Base-by-base conservation (phyloP, 2,329 filamentous ascomycete genomes). In the Neofusicoccum umdonicola region DNA sequence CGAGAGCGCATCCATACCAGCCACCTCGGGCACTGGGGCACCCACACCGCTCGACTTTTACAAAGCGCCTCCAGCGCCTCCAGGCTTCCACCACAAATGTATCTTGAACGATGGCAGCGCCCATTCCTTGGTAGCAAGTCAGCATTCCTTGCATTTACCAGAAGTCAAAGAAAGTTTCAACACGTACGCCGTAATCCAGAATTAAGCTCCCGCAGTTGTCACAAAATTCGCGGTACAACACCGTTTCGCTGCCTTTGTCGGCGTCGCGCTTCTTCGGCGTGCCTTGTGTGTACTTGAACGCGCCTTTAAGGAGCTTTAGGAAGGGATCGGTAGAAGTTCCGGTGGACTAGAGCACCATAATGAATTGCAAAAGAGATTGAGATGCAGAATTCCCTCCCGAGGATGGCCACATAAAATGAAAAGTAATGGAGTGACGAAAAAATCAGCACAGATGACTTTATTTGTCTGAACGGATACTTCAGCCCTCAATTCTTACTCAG, bases 31-130 rank as follows among this genome's bases (percentile, higher is more conserved):
- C 64, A 73, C 63, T n/a, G n/a, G n/a, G n/a, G n/a, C n/a, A n/a
- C n/a, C 71, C 72, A 72, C 7, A 37, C 63, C 34, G 66, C 67
- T 41, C 70, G 48, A 15, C 67, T 62, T 31, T 66, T 89, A 75
- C 90, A 96, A 76, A 88, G 96, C 8, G 67, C 67, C 11, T 68
- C 64, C 0, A 69, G 66, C 19, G 73, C 69, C 54, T 73, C 72
- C 4, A 75, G 64, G 3, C 66, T 69, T 1, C 72, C 72, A 1
- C 70, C 64, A 7, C 63, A 45, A 39, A 74, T 67, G 42, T 71
- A 71, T 6, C 72, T 67, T 19, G 44, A 70, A 74, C 27, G 67
- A 45, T 4, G 62, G 50, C 54, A 73, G 72, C 1, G 67, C 69
- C 48, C 65, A 62, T 63, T 74, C 72, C 62, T 63, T 15, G 37